phyloP scores from a whole-genome alignment of 2,329 filamentous ascomycete species.

The Talaromyces albobiverticillius region DNA sequence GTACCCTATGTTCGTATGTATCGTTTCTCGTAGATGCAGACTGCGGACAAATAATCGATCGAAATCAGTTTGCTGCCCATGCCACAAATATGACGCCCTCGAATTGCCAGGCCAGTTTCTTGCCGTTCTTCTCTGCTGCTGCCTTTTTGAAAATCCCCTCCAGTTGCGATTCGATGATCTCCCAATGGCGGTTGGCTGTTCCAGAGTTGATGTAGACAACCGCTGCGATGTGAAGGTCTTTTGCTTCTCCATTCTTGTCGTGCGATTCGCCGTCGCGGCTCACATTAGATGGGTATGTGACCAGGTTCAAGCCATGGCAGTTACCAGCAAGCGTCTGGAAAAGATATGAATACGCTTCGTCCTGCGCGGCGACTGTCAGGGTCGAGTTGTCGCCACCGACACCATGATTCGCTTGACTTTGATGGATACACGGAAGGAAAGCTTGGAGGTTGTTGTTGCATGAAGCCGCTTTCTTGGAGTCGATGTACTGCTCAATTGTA shows the following conservation, averaged over 20 bases:
- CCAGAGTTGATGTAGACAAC: conserved; percentile 5
- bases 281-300: neutral
- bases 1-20: neutral
- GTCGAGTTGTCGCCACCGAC: neutral
- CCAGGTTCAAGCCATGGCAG: neutral
- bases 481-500: neutral
- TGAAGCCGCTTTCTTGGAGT: neutral
- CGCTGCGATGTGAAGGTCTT: neutral
- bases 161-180: neutral
- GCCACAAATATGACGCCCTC: conserved; percentile 3
- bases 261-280: neutral
- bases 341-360: neutral
- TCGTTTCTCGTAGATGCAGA: neutral
- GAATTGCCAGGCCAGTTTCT: neutral
- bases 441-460: neutral
- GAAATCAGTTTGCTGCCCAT: neutral
- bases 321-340: neutral
- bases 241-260: neutral
- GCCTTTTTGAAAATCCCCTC: conserved; percentile 4
- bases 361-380: neutral
- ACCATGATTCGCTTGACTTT: neutral
- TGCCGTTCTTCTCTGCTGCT: neutral
- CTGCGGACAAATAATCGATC: neutral
- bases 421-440: neutral
- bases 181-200: neutral